These are phyloP conservation scores for Trichoderma hamatum DNA, from an alignment of 2,329 filamentous ascomycete genomes.

Conservation along the genomic window DNA sequence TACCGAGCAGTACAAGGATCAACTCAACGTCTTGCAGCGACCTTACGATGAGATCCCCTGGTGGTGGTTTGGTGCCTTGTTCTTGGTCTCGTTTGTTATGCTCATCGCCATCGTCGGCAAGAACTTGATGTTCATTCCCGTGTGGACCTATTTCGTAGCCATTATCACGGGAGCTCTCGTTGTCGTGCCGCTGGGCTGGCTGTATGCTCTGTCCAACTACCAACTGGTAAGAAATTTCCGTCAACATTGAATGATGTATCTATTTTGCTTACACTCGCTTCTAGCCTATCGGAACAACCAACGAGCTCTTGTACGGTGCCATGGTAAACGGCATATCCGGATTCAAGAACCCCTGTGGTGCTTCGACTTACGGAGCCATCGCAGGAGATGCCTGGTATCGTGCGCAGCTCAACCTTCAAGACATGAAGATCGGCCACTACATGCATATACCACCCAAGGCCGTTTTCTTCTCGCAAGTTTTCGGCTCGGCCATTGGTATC, in stretches of 20 bases:
- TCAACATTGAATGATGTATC: not conserved
- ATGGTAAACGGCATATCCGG: constrained; percentile 57
- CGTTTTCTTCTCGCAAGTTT: constrained; percentile 64
- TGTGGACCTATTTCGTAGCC: constrained; percentile 63
- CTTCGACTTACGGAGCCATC: constrained; percentile 60
- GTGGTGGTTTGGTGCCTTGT: constrained; percentile 60
- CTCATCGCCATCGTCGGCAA: constrained; percentile 55
- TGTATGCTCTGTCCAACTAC: constrained; percentile 62
- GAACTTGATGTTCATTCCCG: constrained; percentile 59
- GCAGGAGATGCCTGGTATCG: constrained; percentile 65
- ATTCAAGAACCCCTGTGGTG: constrained; percentile 60
- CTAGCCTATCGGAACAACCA: constrained; percentile 57
- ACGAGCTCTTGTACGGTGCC: constrained; percentile 62
- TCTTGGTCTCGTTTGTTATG: constrained; percentile 50
- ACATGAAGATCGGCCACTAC: constrained; percentile 67
- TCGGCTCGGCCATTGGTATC: constrained; percentile 60
- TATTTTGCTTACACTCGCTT: not conserved
- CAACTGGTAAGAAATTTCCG: constrained; percentile 37
- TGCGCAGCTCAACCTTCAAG: constrained; percentile 61
- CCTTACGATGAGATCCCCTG: constrained; percentile 60
- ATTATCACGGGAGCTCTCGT: constrained; percentile 57
- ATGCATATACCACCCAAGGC: constrained; percentile 63
- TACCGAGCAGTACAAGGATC: constrained; percentile 60
- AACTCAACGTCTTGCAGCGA: constrained; percentile 61
- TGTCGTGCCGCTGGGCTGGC: constrained; percentile 60